These are phyloP conservation scores for Wickerhamiella occidentalis DNA, from an alignment of 805 yeast genomes.

Conservation along the genomic window DNA sequence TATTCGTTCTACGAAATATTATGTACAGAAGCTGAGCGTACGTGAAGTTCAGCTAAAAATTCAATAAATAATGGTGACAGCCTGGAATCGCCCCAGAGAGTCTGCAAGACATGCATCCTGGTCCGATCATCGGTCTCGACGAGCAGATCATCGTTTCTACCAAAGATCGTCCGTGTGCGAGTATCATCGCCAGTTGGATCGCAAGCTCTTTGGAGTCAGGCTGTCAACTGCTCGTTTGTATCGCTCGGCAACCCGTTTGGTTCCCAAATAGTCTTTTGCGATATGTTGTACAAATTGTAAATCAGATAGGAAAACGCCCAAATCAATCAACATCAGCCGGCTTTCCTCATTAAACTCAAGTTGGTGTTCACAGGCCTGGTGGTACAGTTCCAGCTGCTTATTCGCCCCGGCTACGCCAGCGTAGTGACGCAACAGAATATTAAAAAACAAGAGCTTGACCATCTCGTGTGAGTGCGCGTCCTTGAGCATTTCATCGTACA, in stretches of 20 bases:
- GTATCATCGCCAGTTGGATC: not conserved
- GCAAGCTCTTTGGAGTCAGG: not conserved
- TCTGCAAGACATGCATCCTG: no score
- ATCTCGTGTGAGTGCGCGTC: constrained; percentile 14
- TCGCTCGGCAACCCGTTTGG: not conserved
- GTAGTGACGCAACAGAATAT: constrained; percentile 16
- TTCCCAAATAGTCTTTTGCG: not conserved
- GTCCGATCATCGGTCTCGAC: no score
- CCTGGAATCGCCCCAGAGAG: no score
- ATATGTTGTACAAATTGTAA: not conserved
- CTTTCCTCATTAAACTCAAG: constrained; percentile 18
- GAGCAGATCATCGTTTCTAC: no score
- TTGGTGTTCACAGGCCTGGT: constrained; percentile 8
- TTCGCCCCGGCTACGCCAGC: not conserved
- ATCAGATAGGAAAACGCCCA: not conserved
- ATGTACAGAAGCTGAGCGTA: no score
- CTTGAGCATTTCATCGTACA: constrained; percentile 14
- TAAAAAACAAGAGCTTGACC: constrained; percentile 21
- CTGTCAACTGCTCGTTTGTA: not conserved
- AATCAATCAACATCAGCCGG: constrained; percentile 1
- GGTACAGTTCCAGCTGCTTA: constrained; percentile 8
- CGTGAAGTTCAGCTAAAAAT: no score
- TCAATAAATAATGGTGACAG: no score
- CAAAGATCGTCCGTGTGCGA: not conserved
- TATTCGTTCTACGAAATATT: no score